Evolutionary conservation across 805 yeast genomes (phyloP).

Genomic region (Candida ficus): DNA sequence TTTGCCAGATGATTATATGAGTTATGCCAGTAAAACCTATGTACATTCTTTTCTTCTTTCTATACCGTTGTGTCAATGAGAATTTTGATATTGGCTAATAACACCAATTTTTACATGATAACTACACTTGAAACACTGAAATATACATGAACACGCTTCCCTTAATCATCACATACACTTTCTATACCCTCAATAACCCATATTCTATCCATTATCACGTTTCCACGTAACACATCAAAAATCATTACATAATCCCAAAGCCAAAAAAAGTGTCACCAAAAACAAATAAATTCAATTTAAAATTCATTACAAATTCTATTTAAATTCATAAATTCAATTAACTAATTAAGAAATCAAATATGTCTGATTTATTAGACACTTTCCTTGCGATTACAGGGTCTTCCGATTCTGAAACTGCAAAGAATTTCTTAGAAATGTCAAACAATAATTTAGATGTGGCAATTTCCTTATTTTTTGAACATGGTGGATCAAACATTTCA

Average conservation of each 20-base stretch:
- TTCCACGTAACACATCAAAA: too few relatives aligned
- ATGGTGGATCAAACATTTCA: slow-evolving; percentile 30
- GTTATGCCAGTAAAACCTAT: too few relatives aligned
- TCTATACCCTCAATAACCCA: too few relatives aligned
- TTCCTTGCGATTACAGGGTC: slow-evolving; percentile 84
- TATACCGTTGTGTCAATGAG: too few relatives aligned
- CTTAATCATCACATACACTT: neutral
- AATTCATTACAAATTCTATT: neutral
- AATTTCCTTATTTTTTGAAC: slow-evolving; percentile 76
- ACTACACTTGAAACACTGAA: too few relatives aligned
- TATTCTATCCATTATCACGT: too few relatives aligned
- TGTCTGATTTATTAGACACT: slow-evolving; percentile 53
- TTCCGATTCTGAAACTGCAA: slow-evolving; percentile 61
- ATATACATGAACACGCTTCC: too few relatives aligned
- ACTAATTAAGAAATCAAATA: neutral
- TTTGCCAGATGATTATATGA: too few relatives aligned
- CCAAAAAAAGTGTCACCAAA: neutral
- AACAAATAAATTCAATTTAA: neutral
- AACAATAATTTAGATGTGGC: slow-evolving; percentile 80
- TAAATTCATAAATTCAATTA: neutral
- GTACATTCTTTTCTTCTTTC: too few relatives aligned
- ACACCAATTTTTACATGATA: too few relatives aligned
- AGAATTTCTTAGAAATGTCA: slow-evolving; percentile 72
- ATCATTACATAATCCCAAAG: neutral
- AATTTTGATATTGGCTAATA: too few relatives aligned